Evolutionary conservation across 805 yeast genomes (phyloP).

Genomic region (Metschnikowia koreensis): DNA sequence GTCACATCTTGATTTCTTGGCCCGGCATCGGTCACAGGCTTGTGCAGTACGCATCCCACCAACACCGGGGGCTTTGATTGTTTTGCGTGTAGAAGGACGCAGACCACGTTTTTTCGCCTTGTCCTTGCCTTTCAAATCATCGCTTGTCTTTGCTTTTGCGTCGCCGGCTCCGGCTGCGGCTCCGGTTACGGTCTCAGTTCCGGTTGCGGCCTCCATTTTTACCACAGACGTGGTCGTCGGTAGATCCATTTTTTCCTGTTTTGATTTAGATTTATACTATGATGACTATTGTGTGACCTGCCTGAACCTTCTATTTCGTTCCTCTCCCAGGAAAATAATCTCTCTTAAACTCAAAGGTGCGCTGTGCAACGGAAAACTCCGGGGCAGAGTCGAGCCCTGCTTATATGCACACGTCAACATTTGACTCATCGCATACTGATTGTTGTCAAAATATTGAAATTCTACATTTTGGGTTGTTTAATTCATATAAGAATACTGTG

Average conservation of each 20-base stretch:
- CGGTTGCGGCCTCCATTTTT: background rate
- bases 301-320: too few relatives aligned
- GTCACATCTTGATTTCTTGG: slow-evolving; percentile 77
- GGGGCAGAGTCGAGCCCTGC: slow-evolving; percentile 1
- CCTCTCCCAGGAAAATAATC: too few relatives aligned
- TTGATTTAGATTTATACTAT: too few relatives aligned
- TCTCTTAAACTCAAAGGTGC: background rate
- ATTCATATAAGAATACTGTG: too few relatives aligned
- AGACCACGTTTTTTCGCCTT: background rate
- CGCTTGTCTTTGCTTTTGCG: background rate
- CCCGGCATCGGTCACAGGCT: slow-evolving; percentile 87
- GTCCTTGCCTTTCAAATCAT: background rate
- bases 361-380: background rate
- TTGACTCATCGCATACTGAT: background rate
- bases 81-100: slow-evolving; percentile 18
- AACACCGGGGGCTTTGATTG: slow-evolving; percentile 69
- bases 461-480: too few relatives aligned
- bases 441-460: too few relatives aligned
- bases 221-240: background rate
- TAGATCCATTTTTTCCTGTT: background rate
- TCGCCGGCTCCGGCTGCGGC: too few relatives aligned
- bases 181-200: too few relatives aligned
- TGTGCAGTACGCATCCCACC: slow-evolving; percentile 74
- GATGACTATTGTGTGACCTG: too few relatives aligned
- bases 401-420: slow-evolving; percentile 3